Evolutionary conservation across 2,329 filamentous ascomycete species (phyloP).

Genomic region (Diaporthe helianthi): DNA sequence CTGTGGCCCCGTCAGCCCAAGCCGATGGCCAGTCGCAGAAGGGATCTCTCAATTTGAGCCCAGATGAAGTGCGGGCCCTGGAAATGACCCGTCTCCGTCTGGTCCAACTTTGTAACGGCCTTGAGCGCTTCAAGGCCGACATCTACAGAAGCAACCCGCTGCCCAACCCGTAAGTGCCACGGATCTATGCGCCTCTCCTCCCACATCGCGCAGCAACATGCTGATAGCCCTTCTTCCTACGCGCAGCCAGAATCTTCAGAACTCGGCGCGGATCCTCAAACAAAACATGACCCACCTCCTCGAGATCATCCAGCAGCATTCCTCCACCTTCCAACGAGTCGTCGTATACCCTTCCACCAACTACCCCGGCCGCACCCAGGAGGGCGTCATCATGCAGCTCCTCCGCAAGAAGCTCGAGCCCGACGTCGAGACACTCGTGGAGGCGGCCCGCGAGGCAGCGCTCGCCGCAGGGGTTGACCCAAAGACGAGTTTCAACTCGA

Average conservation of each 20-base stretch:
- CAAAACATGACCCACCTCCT: slow-evolving; percentile 73
- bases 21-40: slow-evolving; percentile 7
- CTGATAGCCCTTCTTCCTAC: background rate
- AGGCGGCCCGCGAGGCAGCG: slow-evolving; percentile 62
- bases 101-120: slow-evolving; percentile 71
- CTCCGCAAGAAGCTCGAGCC: slow-evolving; percentile 86
- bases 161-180: slow-evolving; percentile 65
- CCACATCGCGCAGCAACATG: background rate
- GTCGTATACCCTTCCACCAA: slow-evolving; percentile 79
- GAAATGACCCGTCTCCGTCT: slow-evolving; percentile 75
- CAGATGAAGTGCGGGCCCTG: slow-evolving; percentile 70
- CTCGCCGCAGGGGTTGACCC: slow-evolving; percentile 42
- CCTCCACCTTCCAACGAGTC: slow-evolving; percentile 71
- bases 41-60: slow-evolving; percentile 55
- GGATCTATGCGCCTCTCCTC: background rate
- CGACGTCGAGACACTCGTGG: slow-evolving; percentile 75
- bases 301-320: slow-evolving; percentile 68
- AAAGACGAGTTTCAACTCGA: slow-evolving; percentile 39
- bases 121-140: slow-evolving; percentile 68
- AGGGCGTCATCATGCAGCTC: slow-evolving; percentile 70
- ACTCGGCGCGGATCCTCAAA: slow-evolving; percentile 74
- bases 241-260: slow-evolving; percentile 75
- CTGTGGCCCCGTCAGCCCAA: background rate
- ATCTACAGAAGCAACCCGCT: slow-evolving; percentile 69
- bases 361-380: slow-evolving; percentile 74